phyloP scores from a whole-genome alignment of 1,284 basidiomycete species.

The Pyrrhoderma lamaoense region DNA sequence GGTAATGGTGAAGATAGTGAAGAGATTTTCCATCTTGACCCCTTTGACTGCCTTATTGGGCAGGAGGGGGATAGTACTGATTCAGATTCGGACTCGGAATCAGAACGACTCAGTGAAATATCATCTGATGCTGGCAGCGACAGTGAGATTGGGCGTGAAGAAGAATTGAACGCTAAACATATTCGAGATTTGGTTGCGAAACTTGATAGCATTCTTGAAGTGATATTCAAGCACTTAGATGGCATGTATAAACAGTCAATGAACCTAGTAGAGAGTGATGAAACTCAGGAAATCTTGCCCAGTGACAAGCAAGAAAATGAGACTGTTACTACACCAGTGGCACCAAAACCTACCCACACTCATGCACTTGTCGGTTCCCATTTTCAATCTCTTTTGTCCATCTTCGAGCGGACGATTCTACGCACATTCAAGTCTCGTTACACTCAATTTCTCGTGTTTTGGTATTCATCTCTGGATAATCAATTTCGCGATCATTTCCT shows the following conservation, averaged over 20 bases:
- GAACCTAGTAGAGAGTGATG: background rate
- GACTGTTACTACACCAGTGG: conserved; percentile 2
- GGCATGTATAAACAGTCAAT: conserved; percentile 5
- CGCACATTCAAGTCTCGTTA: conserved; percentile 96
- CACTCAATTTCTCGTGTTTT: conserved; percentile 96
- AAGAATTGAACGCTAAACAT: conserved; percentile 13
- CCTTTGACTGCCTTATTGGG: conserved; percentile 75
- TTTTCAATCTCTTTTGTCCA: conserved; percentile 84
- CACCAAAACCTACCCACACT: conserved; percentile 23
- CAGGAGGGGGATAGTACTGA: conserved; percentile 54
- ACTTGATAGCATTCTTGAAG: conserved; percentile 44
- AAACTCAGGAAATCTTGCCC: background rate
- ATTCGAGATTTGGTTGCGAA: conserved; percentile 41
- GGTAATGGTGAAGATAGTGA: conserved; percentile 45
- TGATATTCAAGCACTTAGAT: conserved; percentile 17
- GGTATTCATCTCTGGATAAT: conserved; percentile 85
- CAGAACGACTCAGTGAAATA: conserved; percentile 53
- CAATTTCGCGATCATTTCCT: conserved; percentile 92
- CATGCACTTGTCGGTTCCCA: conserved; percentile 25
- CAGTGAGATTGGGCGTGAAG: conserved; percentile 20
- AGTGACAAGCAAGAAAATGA: background rate
- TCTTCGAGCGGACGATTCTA: conserved; percentile 91
- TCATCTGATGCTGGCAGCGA: conserved; percentile 64
- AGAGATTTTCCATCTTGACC: conserved; percentile 71
- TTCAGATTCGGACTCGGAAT: conserved; percentile 45